Base-by-base conservation (phyloP, 345 rosid genomes). In the Camelina neglecta region DNA sequence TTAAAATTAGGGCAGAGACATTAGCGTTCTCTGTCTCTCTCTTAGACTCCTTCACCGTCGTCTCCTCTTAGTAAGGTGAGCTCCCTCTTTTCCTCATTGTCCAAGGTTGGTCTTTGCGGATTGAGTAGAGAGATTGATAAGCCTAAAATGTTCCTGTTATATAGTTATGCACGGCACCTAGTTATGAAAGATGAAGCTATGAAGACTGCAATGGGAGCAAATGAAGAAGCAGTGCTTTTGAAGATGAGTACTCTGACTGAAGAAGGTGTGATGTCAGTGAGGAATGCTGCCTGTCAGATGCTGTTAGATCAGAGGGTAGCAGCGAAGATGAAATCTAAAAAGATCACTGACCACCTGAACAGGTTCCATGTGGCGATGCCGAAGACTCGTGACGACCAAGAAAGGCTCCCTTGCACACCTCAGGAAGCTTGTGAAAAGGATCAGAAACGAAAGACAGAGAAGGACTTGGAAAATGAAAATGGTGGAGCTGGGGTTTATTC, bases 401-500 rank as follows among this genome's bases (percentile, higher is more conserved):
- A 90, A 36, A 83, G 97, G 65, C 91, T 81, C 6, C 60, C 83
- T 38, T 88, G 89, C 77, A 91, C 86, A 33, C 97, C 98, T 67
- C 91, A 82, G 82, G 89, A 93, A 72, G 89, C 87, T 48, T 84
- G 79, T 48, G 85, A 75, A 48, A 74, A 60, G 80, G 95, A 83
- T 26, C 29, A 26, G 81, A 86, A 81, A 80, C 80, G 86, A 48
- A 90, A 89, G 79, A 90, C 95, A 1, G 98, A 93, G 73, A 90
- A 83, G 81, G 95, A 93, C 56, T 80, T 93, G 86, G 98, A 93
- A 80, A 71, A 93, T 39, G 96, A 93, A 74, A 93, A 90, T 58
- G 98, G 98, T 29, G 95, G 98, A 54, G 96, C 93, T 49, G 96
- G 98, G 51, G 96, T 90, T 35, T 93, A 93, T 70, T 90, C 98